phyloP scores from a whole-genome alignment of 1,284 basidiomycete genomes.

The Rhodotorula sp. region DNA sequence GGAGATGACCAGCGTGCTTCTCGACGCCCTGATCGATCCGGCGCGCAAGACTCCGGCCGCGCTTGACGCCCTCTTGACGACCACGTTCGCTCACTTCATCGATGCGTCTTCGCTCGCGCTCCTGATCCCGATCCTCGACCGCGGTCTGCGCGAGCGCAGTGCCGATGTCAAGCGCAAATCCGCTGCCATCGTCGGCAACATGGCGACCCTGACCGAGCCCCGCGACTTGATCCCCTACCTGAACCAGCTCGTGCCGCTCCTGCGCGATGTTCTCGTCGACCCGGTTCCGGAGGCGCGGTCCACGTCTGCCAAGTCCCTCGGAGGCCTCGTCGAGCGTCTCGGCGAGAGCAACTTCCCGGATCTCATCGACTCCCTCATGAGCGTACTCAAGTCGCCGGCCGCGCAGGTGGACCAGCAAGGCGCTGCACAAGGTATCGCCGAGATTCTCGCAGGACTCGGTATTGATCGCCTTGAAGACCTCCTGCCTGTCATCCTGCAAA shows the following conservation, averaged over 20 bases:
- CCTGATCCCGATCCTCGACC: slow-evolving; percentile 91
- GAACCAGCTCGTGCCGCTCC: slow-evolving; percentile 78
- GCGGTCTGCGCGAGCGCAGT: slow-evolving; percentile 85
- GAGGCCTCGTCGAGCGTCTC: slow-evolving; percentile 91
- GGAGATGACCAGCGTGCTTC: slow-evolving; percentile 80
- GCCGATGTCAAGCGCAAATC: slow-evolving; percentile 95
- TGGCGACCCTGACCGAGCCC: slow-evolving; percentile 76
- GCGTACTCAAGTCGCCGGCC: slow-evolving; percentile 87
- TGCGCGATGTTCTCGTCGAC: slow-evolving; percentile 81
- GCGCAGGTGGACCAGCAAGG: slow-evolving; percentile 94
- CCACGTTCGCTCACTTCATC: slow-evolving; percentile 97
- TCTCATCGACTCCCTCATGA: slow-evolving; percentile 83
- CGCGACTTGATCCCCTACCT: slow-evolving; percentile 98
- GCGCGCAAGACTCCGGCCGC: slow-evolving; percentile 80
- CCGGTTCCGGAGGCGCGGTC: slow-evolving; percentile 74
- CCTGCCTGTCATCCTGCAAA: slow-evolving; percentile 88
- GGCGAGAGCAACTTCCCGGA: slow-evolving; percentile 96
- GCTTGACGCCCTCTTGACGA: slow-evolving; percentile 78
- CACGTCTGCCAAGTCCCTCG: slow-evolving; percentile 95
- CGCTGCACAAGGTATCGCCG: slow-evolving; percentile 94
- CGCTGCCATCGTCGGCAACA: slow-evolving; percentile 93
- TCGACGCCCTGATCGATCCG: slow-evolving; percentile 96
- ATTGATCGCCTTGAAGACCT: slow-evolving; percentile 96
- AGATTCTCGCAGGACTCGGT: slow-evolving; percentile 91
- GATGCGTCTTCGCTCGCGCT: slow-evolving; percentile 97